Percentiles rank a stretch among this genome's conserved stretches.
phyloP scores from a whole-genome alignment of 2,329 filamentous ascomycete genomes.

The Xylariaceae sp. region DNA sequence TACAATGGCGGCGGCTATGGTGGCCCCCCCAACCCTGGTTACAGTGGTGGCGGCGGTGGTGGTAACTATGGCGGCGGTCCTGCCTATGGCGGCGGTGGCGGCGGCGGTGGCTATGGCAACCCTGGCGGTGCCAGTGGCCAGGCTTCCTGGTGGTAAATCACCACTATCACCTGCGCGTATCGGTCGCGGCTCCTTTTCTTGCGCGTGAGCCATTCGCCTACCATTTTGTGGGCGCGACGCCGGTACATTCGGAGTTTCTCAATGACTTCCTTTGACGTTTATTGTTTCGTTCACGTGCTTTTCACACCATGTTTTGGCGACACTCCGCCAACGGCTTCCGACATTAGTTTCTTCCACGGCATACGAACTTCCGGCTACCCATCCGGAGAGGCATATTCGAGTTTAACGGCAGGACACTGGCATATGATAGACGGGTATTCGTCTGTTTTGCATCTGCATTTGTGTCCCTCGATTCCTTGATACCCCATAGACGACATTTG shows the following conservation, averaged over 20 bases:
- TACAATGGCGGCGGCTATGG: constrained; percentile 41
- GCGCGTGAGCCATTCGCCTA: too few species aligned
- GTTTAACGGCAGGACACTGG: constrained; percentile 29
- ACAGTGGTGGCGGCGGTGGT: constrained; percentile 35
- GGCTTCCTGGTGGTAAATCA: constrained; percentile 61
- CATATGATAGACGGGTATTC: constrained; percentile 36
- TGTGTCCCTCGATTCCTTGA: constrained; percentile 29
- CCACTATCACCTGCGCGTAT: constrained; percentile 3
- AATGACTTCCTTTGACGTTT: constrained; percentile 17
- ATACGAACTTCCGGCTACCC: constrained; percentile 28
- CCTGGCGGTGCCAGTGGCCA: constrained; percentile 52
- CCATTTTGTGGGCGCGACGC: neutral
- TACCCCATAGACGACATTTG: constrained; percentile 33
- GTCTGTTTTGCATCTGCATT: constrained; percentile 32
- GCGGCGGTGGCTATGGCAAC: constrained; percentile 40
- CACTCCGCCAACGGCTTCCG: constrained; percentile 18
- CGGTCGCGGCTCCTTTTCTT: neutral
- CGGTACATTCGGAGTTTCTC: constrained; percentile 16
- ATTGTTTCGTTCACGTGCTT: constrained; percentile 21
- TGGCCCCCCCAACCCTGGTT: constrained; percentile 22
- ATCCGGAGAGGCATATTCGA: constrained; percentile 31
- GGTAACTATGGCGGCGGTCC: constrained; percentile 39
- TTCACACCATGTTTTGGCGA: constrained; percentile 17
- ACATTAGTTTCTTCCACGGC: constrained; percentile 29
- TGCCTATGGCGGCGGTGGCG: constrained; percentile 33